Evolutionary conservation across 345 rosid genomes (phyloP).

Genomic region (Brassica napus): DNA sequence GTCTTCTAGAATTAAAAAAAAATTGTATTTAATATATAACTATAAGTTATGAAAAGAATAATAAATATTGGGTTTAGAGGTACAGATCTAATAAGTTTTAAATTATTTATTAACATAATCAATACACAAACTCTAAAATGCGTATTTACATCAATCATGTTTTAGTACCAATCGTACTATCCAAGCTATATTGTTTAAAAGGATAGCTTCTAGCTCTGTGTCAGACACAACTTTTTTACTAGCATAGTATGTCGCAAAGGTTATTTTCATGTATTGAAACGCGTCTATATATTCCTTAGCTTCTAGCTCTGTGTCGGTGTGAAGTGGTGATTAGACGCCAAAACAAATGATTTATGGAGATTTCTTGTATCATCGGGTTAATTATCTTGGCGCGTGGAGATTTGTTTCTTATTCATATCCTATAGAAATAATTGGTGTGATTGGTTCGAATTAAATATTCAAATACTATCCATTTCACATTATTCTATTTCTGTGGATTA

Average conservation of each 20-base stretch:
- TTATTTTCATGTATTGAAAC: neutral
- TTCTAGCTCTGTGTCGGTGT: neutral
- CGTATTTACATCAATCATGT: no score
- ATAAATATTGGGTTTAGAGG: no score
- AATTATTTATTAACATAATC: no score
- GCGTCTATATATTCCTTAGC: neutral
- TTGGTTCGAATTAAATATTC: neutral
- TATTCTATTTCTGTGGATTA: neutral
- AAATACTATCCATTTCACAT: neutral
- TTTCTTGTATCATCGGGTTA: neutral
- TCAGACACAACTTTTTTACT: neutral
- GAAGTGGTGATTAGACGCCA: neutral
- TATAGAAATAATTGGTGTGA: neutral
- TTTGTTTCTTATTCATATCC: neutral
- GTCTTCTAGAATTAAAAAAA: no score
- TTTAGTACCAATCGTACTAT: no score
- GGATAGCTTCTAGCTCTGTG: neutral
- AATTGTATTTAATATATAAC: no score
- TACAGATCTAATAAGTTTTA: no score
- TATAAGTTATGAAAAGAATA: no score
- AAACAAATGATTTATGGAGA: neutral
- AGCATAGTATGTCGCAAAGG: neutral
- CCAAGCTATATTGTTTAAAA: no score
- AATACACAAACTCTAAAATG: no score
- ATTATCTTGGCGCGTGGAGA: constrained; percentile 16